These are phyloP conservation scores for Megacollybia marginata DNA, from an alignment of 768 basidiomycete genomes.

Conservation along the genomic window DNA sequence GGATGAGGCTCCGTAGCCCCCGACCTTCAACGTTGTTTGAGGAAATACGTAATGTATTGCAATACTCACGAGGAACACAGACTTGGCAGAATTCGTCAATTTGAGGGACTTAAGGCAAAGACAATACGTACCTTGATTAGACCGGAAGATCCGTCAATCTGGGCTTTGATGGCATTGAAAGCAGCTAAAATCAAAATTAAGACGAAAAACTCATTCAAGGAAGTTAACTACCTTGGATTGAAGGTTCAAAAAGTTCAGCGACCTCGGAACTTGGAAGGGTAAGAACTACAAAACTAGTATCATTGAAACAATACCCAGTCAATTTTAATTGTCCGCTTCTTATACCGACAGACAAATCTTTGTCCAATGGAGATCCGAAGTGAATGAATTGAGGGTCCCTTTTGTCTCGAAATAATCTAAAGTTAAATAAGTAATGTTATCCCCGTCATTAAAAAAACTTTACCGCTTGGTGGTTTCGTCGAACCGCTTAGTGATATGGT, in stretches of 20 bases:
- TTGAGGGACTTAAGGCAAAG: background rate
- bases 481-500: conserved; percentile 74
- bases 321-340: conserved; percentile 66
- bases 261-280: conserved; percentile 33
- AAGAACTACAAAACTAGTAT: background rate
- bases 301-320: conserved; percentile 39
- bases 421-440: too few relatives aligned
- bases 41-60: too few relatives aligned
- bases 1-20: conserved; percentile 77
- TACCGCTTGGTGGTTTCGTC: conserved; percentile 74
- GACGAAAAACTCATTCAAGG: background rate
- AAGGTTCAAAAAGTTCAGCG: conserved; percentile 72
- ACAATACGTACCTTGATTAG: conserved; percentile 47
- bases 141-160: conserved; percentile 62
- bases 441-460: too few relatives aligned
- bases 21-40: conserved; percentile 29
- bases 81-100: conserved; percentile 30
- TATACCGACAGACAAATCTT: conserved; percentile 63
- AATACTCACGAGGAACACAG: conserved; percentile 49
- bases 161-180: conserved; percentile 56
- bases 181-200: conserved; percentile 36
- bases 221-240: conserved; percentile 42
- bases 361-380: conserved; percentile 75
- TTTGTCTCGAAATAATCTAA: conserved; percentile 53
- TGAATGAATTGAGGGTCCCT: conserved; percentile 64